Evolutionary conservation across 1,284 basidiomycete species (phyloP).

Genomic region (Cutaneotrichosporon dermatis): DNA sequence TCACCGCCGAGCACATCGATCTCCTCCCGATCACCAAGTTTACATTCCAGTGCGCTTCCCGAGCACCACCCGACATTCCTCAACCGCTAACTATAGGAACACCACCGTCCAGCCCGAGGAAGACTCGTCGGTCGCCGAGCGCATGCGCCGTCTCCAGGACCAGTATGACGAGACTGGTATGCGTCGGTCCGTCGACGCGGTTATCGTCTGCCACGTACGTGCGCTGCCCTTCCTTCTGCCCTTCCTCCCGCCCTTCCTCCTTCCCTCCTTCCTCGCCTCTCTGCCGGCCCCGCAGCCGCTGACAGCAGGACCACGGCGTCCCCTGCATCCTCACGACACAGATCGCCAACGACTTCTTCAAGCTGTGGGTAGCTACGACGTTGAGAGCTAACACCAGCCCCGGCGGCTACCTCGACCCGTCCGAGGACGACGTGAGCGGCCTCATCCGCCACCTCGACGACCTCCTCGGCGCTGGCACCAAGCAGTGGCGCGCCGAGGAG

Average conservation of each 20-base stretch:
- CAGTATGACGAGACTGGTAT: slow-evolving; percentile 97
- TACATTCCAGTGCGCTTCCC: slow-evolving; percentile 14
- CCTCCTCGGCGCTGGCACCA: slow-evolving; percentile 66
- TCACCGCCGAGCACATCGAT: slow-evolving; percentile 3
- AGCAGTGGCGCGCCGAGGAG: slow-evolving; percentile 47
- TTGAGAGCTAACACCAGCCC: slow-evolving; percentile 56
- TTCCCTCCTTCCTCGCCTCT: not conserved
- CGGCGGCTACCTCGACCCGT: slow-evolving; percentile 95
- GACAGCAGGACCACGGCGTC: slow-evolving; percentile 69
- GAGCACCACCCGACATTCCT: not conserved
- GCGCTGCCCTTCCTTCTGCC: not conserved
- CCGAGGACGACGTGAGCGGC: slow-evolving; percentile 86
- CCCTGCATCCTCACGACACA: slow-evolving; percentile 96
- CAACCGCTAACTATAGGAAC: slow-evolving; percentile 8
- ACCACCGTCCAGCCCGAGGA: slow-evolving; percentile 79
- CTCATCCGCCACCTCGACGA: slow-evolving; percentile 83
- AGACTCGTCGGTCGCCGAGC: slow-evolving; percentile 86
- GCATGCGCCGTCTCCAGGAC: slow-evolving; percentile 81
- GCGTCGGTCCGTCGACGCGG: slow-evolving; percentile 90
- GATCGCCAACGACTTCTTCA: slow-evolving; percentile 98
- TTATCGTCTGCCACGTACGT: slow-evolving; percentile 79
- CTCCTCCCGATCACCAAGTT: slow-evolving; percentile 17
- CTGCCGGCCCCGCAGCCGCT: not conserved
- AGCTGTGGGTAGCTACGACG: slow-evolving; percentile 62
- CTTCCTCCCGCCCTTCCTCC: not conserved